Conservation (phyloP, 2,329 filamentous ascomycete genomes). For the Decorospora gaudefroyi region DNA sequence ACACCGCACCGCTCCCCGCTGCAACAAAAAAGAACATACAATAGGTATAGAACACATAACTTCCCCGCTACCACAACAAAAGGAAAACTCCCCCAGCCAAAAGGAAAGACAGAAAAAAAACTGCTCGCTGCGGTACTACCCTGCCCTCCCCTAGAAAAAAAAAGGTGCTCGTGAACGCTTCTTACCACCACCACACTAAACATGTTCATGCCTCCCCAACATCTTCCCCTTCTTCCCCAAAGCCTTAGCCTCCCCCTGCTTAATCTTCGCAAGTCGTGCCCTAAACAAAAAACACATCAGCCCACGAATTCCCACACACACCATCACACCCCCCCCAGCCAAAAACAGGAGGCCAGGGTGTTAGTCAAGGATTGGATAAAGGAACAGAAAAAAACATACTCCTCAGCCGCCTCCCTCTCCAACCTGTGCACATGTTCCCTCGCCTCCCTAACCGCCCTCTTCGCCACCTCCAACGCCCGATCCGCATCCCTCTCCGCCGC, state of each 20-base stretch:
- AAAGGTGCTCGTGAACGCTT: too few relatives aligned
- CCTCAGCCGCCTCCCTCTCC: slow-evolving; percentile 63
- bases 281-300: slow-evolving; percentile 7
- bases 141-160: too few relatives aligned
- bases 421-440: slow-evolving; percentile 65
- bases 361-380: too few relatives aligned
- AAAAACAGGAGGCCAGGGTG: too few relatives aligned
- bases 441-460: slow-evolving; percentile 64
- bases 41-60: too few relatives aligned
- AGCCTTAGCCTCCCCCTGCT: slow-evolving; percentile 67
- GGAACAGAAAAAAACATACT: slow-evolving; percentile 15
- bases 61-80: too few relatives aligned
- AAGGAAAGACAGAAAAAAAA: background rate
- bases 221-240: slow-evolving; percentile 70
- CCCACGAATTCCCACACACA: too few relatives aligned
- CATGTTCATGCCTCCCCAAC: slow-evolving; percentile 54
- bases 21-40: too few relatives aligned
- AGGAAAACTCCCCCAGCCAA: too few relatives aligned
- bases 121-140: too few relatives aligned
- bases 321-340: background rate
- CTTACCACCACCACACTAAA: too few relatives aligned
- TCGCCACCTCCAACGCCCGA: slow-evolving; percentile 62
- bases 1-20: too few relatives aligned
- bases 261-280: slow-evolving; percentile 66
- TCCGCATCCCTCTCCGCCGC: slow-evolving; percentile 68